Conservation (phyloP, 106 monocot species). For the Vanilla planifolia region DNA sequence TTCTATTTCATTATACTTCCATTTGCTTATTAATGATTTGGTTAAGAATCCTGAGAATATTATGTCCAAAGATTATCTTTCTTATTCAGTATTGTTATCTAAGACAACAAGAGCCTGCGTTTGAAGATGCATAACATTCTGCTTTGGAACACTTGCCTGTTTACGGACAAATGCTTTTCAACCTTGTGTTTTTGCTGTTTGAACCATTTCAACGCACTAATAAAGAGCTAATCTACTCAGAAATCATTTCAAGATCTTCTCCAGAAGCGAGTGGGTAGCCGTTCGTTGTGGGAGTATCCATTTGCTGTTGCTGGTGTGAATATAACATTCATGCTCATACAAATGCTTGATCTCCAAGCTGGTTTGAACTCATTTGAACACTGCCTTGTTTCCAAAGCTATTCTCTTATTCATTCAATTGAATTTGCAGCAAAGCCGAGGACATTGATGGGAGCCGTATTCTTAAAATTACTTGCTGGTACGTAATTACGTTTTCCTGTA, state of each 20-base stretch:
- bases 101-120: no score
- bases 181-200: neutral
- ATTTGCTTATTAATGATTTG: no score
- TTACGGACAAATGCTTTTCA: neutral
- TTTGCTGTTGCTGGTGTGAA: conserved; percentile 55
- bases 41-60: no score
- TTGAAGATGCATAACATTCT: no score
- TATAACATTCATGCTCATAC: conserved; percentile 44
- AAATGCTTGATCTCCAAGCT: conserved; percentile 39
- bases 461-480: conserved; percentile 27
- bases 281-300: conserved; percentile 50
- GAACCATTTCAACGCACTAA: neutral
- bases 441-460: conserved; percentile 27
- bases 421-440: conserved; percentile 20
- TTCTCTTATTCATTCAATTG: no score
- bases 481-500: neutral
- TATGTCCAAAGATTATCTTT: no score
- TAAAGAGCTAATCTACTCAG: conserved; percentile 5
- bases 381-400: no score
- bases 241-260: conserved; percentile 33
- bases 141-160: neutral
- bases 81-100: no score
- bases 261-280: conserved; percentile 27
- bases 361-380: neutral
- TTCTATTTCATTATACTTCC: no score